Evolutionary conservation across 1,284 basidiomycete species (phyloP).

Genomic region (Trametes sp.): DNA sequence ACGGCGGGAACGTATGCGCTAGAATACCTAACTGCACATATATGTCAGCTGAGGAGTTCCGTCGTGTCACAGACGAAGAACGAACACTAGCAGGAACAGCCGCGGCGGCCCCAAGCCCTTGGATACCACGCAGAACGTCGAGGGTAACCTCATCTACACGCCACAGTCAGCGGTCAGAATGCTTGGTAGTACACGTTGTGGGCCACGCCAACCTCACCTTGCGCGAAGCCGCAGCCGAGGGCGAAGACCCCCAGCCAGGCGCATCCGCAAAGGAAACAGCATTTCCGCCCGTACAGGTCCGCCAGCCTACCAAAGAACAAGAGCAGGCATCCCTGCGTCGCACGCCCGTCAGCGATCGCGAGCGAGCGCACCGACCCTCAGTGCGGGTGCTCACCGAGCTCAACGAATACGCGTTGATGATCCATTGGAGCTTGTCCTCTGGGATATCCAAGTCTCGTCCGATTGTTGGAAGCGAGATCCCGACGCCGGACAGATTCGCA

Average conservation of each 20-base stretch:
- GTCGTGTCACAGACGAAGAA: constrained; percentile 16
- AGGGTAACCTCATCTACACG: constrained; percentile 60
- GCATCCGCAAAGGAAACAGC: constrained; percentile 57
- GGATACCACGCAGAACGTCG: constrained; percentile 71
- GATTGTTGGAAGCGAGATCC: constrained; percentile 5
- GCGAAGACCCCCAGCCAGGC: constrained; percentile 46
- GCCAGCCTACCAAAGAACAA: constrained; percentile 67
- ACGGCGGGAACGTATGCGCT: constrained; percentile 76
- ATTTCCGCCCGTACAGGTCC: constrained; percentile 65
- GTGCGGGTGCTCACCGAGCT: background rate
- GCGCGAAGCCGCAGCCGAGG: constrained; percentile 51
- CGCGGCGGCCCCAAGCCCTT: constrained; percentile 76
- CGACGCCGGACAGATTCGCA: constrained; percentile 1
- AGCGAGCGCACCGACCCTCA: too few species aligned
- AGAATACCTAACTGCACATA: constrained; percentile 74
- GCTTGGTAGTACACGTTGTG: too few species aligned
- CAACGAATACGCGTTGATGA: constrained; percentile 8
- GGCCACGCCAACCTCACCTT: too few species aligned
- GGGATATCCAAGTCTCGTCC: constrained; percentile 2
- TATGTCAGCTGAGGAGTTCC: background rate
- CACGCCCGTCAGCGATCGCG: background rate
- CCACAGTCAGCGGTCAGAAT: background rate
- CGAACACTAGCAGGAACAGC: constrained; percentile 74
- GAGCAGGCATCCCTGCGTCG: constrained; percentile 60
- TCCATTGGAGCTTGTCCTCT: constrained; percentile 12